These are phyloP conservation scores for Podila clonocystis DNA, from an alignment of 192 early-diverging fungal species.

Conservation along the genomic window DNA sequence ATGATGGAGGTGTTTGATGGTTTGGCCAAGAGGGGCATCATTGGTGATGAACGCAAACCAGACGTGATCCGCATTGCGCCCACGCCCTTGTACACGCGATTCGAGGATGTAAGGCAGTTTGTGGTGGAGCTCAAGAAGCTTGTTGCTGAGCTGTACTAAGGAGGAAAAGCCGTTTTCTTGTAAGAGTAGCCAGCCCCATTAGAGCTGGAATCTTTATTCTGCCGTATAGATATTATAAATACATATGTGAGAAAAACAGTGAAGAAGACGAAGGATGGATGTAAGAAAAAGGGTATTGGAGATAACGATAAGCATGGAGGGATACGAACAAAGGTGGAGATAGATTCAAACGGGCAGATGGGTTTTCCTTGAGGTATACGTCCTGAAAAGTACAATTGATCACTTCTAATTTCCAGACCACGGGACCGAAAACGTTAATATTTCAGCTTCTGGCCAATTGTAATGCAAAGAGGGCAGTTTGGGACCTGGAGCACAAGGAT, in stretches of 20 bases:
- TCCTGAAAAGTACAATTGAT: too few species aligned
- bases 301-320: too few species aligned
- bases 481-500: too few species aligned
- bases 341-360: too few species aligned
- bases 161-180: background rate
- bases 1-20: conserved; percentile 72
- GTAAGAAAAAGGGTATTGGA: background rate
- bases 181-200: too few species aligned
- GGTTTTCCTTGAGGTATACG: too few species aligned
- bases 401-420: background rate
- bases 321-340: too few species aligned
- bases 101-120: conserved; percentile 79
- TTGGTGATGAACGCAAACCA: conserved; percentile 91
- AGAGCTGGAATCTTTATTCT: too few species aligned
- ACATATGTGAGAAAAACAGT: background rate
- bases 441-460: too few species aligned
- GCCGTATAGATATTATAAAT: too few species aligned
- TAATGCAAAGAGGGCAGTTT: too few species aligned
- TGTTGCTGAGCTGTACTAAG: conserved; percentile 48
- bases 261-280: background rate
- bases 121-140: conserved; percentile 67
- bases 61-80: conserved; percentile 93
- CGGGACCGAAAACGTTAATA: too few species aligned
- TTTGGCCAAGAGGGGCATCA: conserved; percentile 70
- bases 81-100: conserved; percentile 90